Evolutionary conservation across 192 early-diverging fungal genomes (phyloP).

Genomic region (Phlyctochytrium planicorne): DNA sequence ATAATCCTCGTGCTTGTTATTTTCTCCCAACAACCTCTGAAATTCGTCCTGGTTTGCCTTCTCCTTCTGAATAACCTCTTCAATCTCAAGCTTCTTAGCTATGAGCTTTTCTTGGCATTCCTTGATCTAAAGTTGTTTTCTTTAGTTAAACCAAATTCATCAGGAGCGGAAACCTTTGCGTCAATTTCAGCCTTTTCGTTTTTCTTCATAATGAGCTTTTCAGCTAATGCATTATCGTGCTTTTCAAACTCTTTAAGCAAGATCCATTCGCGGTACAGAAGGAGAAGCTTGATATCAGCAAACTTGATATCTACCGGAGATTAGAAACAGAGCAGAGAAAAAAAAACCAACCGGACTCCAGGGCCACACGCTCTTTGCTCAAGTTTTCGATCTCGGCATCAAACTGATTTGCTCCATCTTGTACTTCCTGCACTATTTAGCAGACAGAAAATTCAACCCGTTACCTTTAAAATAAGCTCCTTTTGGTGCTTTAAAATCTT

Average conservation of each 20-base stretch:
- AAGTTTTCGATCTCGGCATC: constrained; percentile 42
- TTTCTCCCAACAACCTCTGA: constrained; percentile 44
- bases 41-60: constrained; percentile 58
- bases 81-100: constrained; percentile 58
- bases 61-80: constrained; percentile 47
- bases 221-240: constrained; percentile 51
- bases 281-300: constrained; percentile 59
- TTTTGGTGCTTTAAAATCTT: constrained; percentile 37
- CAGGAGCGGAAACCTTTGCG: constrained; percentile 32
- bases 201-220: constrained; percentile 52
- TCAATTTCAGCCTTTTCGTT: constrained; percentile 57
- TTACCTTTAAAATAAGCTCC: constrained; percentile 38
- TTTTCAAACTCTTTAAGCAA: constrained; percentile 69
- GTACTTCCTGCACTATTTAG: constrained; percentile 29
- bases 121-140: constrained; percentile 44
- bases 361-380: constrained; percentile 47
- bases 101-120: constrained; percentile 64
- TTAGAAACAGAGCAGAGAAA: neutral
- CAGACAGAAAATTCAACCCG: neutral
- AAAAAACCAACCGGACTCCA: constrained; percentile 48
- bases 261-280: constrained; percentile 62
- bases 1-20: constrained; percentile 63
- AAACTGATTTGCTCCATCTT: constrained; percentile 37
- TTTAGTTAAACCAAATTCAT: constrained; percentile 9
- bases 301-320: constrained; percentile 52